Conservation (phyloP, 2,329 filamentous ascomycete genomes). For the Xylaria sp. region DNA sequence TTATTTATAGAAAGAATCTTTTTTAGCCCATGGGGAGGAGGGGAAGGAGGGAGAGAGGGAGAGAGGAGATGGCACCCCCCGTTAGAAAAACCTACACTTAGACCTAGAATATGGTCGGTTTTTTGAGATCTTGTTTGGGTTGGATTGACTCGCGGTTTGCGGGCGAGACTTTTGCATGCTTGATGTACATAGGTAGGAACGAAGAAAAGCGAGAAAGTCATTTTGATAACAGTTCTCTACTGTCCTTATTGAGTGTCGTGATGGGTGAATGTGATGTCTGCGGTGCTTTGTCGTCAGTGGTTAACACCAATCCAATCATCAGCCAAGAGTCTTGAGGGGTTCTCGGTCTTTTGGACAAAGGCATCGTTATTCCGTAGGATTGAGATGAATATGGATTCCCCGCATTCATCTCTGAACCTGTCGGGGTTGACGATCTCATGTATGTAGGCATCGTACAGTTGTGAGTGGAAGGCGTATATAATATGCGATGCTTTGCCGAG, state of each 20-base stretch:
- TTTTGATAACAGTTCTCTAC: not conserved
- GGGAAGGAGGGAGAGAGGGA: not conserved
- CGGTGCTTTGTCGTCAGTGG: too few species aligned
- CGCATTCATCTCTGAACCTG: conserved; percentile 6
- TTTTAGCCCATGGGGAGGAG: not conserved
- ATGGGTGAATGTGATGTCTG: not conserved
- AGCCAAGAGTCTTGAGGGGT: not conserved
- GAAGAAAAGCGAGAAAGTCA: not conserved
- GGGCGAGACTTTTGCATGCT: not conserved
- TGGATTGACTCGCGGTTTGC: not conserved
- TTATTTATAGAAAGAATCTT: not conserved
- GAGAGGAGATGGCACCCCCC: not conserved
- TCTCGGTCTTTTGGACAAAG: not conserved
- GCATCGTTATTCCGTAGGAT: not conserved
- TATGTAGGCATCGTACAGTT: not conserved
- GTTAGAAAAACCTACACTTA: conserved; percentile 14
- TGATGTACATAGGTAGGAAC: not conserved
- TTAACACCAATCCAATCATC: not conserved
- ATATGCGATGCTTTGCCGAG: too few species aligned
- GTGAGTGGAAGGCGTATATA: too few species aligned
- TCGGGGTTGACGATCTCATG: not conserved
- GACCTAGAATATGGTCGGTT: not conserved
- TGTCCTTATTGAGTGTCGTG: not conserved
- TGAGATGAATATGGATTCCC: conserved; percentile 15
- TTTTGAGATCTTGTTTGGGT: not conserved